Conservation (phyloP, 202 grass and related monocot species). For the Setaria italica region DNA sequence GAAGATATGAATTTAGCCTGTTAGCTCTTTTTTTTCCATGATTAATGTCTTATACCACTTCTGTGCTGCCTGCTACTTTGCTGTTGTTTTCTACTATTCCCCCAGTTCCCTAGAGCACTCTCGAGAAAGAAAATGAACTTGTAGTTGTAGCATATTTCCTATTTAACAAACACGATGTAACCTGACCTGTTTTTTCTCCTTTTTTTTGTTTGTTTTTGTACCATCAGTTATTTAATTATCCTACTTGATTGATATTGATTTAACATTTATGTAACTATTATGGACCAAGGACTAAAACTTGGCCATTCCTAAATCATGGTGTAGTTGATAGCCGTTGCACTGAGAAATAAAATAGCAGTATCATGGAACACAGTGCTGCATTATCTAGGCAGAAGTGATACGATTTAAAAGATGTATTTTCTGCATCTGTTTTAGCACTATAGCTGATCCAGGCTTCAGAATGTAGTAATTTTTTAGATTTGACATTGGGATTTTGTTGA, state of each 20-base stretch:
- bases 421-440: too few species aligned
- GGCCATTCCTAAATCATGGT: too few species aligned
- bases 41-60: slow-evolving; percentile 25
- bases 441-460: too few species aligned
- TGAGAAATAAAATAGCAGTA: too few species aligned
- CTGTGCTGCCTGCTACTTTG: background rate
- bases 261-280: background rate
- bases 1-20: background rate
- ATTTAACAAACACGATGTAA: background rate
- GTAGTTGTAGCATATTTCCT: background rate
- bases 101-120: background rate
- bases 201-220: background rate
- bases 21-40: background rate
- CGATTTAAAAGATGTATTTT: too few species aligned
- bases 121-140: background rate
- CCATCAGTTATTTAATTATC: background rate
- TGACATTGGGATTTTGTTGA: too few species aligned
- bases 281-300: background rate
- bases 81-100: background rate
- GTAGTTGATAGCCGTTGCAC: too few species aligned
- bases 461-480: too few species aligned
- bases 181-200: background rate
- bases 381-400: too few species aligned
- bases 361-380: too few species aligned
- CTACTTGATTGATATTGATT: slow-evolving; percentile 4